Evolutionary conservation across 2,329 filamentous ascomycete genomes (phyloP).

Genomic region (Endothia cerciana): DNA sequence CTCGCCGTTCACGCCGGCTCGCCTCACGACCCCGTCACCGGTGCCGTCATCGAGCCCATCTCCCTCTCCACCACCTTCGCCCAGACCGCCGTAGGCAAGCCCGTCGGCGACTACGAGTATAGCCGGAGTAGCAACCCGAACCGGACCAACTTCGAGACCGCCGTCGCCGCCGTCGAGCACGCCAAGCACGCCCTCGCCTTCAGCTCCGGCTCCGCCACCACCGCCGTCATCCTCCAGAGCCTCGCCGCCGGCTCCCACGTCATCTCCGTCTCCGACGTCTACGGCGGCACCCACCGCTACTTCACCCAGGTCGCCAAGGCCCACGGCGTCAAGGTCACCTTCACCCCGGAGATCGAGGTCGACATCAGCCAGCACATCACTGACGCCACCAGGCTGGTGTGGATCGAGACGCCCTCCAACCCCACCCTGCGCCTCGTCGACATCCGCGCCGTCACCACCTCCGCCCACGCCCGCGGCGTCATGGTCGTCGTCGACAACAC

Average conservation of each 20-base stretch:
- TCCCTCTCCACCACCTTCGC: constrained; percentile 95
- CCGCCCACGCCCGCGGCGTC: constrained; percentile 86
- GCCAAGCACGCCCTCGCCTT: constrained; percentile 93
- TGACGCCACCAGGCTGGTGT: constrained; percentile 88
- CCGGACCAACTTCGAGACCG: constrained; percentile 89
- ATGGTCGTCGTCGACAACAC: constrained; percentile 99
- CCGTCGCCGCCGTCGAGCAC: constrained; percentile 89
- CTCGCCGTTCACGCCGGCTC: constrained; percentile 93
- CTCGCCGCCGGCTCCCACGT: constrained; percentile 91
- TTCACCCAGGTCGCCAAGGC: constrained; percentile 97
- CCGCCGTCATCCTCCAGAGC: constrained; percentile 89
- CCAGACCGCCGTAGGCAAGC: constrained; percentile 85
- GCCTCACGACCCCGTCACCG: constrained; percentile 86
- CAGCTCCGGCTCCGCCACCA: constrained; percentile 90
- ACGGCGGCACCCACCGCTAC: constrained; percentile 96
- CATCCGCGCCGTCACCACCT: constrained; percentile 80
- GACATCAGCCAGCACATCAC: constrained; percentile 86
- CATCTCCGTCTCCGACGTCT: constrained; percentile 95
- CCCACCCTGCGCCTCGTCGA: constrained; percentile 92
- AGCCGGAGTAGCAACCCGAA: constrained; percentile 93
- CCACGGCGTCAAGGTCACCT: constrained; percentile 92
- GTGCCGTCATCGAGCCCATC: constrained; percentile 94
- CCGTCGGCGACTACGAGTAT: constrained; percentile 90
- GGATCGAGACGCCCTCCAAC: constrained; percentile 96
- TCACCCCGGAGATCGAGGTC: constrained; percentile 88